Conservation (phyloP, 2,329 filamentous ascomycete species). For the Septoria linicola region DNA sequence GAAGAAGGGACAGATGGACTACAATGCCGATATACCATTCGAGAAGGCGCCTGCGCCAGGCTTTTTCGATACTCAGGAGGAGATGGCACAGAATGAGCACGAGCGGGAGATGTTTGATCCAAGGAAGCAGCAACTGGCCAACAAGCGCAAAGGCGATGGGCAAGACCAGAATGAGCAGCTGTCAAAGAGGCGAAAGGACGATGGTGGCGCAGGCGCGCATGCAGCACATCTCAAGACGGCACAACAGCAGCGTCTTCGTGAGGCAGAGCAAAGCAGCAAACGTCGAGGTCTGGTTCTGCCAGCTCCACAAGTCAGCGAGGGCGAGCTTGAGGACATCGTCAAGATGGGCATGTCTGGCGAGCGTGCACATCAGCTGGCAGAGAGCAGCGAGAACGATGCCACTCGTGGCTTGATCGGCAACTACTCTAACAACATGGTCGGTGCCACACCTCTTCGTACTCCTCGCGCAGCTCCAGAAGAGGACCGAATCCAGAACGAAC, state of each 20-base stretch:
- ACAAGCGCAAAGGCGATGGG: slow-evolving; percentile 88
- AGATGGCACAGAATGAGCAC: slow-evolving; percentile 75
- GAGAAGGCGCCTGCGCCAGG: slow-evolving; percentile 86
- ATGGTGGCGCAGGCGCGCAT: slow-evolving; percentile 71
- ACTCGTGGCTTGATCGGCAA: slow-evolving; percentile 84
- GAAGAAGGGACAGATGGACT: slow-evolving; percentile 98
- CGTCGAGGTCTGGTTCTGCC: slow-evolving; percentile 79
- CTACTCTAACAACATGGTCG: slow-evolving; percentile 73
- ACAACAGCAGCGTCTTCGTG: slow-evolving; percentile 88
- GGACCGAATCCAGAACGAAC: slow-evolving; percentile 94
- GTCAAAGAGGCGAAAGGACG: slow-evolving; percentile 79
- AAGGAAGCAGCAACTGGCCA: slow-evolving; percentile 82
- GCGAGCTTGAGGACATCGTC: slow-evolving; percentile 93
- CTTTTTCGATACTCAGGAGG: slow-evolving; percentile 90
- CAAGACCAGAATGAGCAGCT: slow-evolving; percentile 72
- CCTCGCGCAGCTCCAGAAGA: slow-evolving; percentile 88
- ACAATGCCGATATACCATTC: slow-evolving; percentile 98
- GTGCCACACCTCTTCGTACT: slow-evolving; percentile 83
- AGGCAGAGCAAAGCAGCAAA: slow-evolving; percentile 96
- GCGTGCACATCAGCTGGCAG: slow-evolving; percentile 72
- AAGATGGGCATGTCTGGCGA: slow-evolving; percentile 98
- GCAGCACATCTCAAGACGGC: slow-evolving; percentile 90
- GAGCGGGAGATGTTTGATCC: slow-evolving; percentile 87
- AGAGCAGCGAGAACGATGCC: slow-evolving; percentile 76
- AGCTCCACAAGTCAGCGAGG: slow-evolving; percentile 85